Evolutionary conservation across 495 filamentous ascomycete genomes (phyloP).

Genomic region (Geoglossum glabrum): DNA sequence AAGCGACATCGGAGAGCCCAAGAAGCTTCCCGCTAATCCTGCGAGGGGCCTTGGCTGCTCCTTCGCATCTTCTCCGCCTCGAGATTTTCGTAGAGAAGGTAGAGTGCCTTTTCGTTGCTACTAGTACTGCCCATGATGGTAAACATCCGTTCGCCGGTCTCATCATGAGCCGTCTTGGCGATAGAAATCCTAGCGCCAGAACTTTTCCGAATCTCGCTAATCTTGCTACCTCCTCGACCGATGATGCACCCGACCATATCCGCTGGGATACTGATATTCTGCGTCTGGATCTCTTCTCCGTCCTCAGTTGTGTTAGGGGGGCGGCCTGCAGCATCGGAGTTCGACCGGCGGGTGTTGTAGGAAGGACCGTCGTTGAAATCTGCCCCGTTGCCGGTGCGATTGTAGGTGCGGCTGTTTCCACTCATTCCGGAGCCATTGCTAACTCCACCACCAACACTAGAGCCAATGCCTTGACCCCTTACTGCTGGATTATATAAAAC

Average conservation of each 20-base stretch:
- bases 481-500: constrained; percentile 93
- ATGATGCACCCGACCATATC: constrained; percentile 99
- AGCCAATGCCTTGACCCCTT: constrained; percentile 44
- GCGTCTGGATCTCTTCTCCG: constrained; percentile 92
- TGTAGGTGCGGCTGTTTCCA: constrained; percentile 48
- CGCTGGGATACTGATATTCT: constrained; percentile 96
- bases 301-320: constrained; percentile 73
- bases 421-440: constrained; percentile 28
- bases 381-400: constrained; percentile 86
- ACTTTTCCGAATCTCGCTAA: constrained; percentile 89
- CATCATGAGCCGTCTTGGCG: constrained; percentile 92
- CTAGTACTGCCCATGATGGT: constrained; percentile 87
- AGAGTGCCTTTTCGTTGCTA: constrained; percentile 88
- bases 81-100: constrained; percentile 93
- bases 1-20: not conserved
- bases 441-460: constrained; percentile 25
- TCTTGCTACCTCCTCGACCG: constrained; percentile 81
- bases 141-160: constrained; percentile 97
- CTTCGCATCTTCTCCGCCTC: constrained; percentile 97
- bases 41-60: constrained; percentile 46
- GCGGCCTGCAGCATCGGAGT: constrained; percentile 53
- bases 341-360: constrained; percentile 51
- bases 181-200: constrained; percentile 96
- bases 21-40: constrained; percentile 31
- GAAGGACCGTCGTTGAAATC: constrained; percentile 77